Base-by-base conservation (phyloP, 2,329 filamentous ascomycete genomes). In the Thielaviopsis musarum region DNA sequence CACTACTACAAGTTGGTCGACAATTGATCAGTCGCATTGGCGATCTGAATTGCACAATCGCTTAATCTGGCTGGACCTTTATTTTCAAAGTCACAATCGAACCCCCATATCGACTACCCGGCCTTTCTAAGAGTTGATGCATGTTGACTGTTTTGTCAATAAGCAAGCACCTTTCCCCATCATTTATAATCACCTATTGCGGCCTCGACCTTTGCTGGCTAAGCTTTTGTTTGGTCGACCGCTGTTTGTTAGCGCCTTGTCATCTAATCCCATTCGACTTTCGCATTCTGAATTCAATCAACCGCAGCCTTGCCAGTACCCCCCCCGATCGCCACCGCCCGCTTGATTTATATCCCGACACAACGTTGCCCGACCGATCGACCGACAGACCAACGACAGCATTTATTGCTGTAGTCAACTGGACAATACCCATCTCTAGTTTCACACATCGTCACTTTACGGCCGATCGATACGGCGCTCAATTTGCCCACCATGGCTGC, bases 401-500 rank as follows among this genome's bases (percentile, higher is more conserved):
- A 19, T n/a, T 7, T 49, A 10, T 21, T 49, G 45, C 45, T 49
- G 4, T 49, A 21, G n/a, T 21, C 45, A 21, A 21, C n/a, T 6
- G 19, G n/a, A 21, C n/a, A 49, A 21, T 21, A 19, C n/a, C n/a
- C 9, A 58, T 60, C 56, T 52, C n/a, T 56, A 22, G 21, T 56
- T 54, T 54, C 19, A 17, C 48, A 26, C 56, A 19, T 21, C 6
- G 19, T 10, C n/a, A 21, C n/a, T 49, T 21, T 1, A 49, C 17
- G 45, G 19, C n/a, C 45, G 15, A 19, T 19, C 17, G 17, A n/a
- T 4, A 17, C 19, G 7, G 56, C 34, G 5, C 19, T 41, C 21
- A 17, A 53, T 28, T 24, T 28, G 30, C 56, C 21, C 55, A 70
- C 67, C 62, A 71, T 69, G 67, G 68, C 66, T 64, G 64, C 65